Base-by-base conservation (phyloP, 2,329 filamentous ascomycete genomes). In the Myriosclerotinia scirpicola region DNA sequence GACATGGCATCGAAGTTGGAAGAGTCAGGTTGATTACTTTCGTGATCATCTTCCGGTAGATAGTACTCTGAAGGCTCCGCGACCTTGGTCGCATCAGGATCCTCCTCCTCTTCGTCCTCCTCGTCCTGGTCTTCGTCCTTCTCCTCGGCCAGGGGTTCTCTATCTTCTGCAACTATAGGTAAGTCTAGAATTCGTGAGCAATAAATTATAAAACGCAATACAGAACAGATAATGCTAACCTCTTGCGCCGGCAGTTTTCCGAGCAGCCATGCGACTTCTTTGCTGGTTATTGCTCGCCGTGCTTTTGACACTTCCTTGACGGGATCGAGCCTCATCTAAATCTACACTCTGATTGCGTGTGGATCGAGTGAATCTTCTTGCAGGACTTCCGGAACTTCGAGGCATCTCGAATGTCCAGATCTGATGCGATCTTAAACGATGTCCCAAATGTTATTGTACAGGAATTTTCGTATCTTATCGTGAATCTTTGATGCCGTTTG, bases 291-390 rank as follows among this genome's bases (percentile, higher is more conserved):
- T 68, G 50, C 70, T 73, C 22, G 62, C 69, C 52, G 67, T 67
- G 48, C 73, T 74, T 34, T 73, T 71, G 34, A 69, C 69, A 52
- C 72, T 74, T 50, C 30, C 56, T 58, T 73, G 71, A 9, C 73
- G 70, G n/a, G 62, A 30, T 42, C 54, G 68, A 67, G 15, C 65
- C 7, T 69, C 68, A n/a, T 68, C 76, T 12, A 75, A 67, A 50
- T 80, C 77, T 26, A 75, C 75, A 70, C 79, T 80, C 63, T 74
- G 75, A 64, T 79, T 80, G 64, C 79, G 74, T 8, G 78, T 79
- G 30, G 75, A 69, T 59, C 79, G 69, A 7, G 70, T 74, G 40
- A 52, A 61, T 22, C 68, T 71, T 46, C 62, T 59, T 15, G 64
- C 44, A 12, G 72, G 71, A 56, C 67, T 73, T 67, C 65, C 68